Evolutionary conservation across 2,329 filamentous ascomycete genomes (phyloP).

Genomic region (Fusarium praegraminearum): DNA sequence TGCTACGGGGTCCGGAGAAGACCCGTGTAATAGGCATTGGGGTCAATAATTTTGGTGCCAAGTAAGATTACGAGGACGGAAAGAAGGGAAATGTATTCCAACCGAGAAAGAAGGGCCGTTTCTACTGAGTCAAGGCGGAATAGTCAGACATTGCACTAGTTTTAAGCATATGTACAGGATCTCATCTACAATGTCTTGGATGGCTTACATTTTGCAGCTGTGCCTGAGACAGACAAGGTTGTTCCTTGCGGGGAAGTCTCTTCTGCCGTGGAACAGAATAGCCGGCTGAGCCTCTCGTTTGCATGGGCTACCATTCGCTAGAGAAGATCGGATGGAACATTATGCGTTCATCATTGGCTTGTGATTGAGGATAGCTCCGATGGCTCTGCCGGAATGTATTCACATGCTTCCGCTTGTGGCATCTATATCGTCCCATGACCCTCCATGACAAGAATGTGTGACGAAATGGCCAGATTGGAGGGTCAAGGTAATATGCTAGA

Average conservation of each 20-base stretch:
- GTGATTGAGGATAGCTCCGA: background rate
- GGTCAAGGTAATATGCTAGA: background rate
- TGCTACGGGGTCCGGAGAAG: background rate
- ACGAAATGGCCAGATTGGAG: background rate
- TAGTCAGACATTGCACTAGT: background rate
- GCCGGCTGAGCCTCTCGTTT: conserved; percentile 2
- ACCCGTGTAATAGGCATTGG: background rate
- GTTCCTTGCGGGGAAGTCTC: background rate
- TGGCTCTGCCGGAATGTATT: background rate
- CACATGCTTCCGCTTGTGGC: background rate
- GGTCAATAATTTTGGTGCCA: background rate
- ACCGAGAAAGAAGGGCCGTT: background rate
- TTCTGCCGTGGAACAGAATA: background rate
- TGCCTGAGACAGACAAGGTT: background rate
- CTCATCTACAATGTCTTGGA: conserved; percentile 6
- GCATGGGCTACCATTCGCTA: background rate
- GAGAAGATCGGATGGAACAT: conserved; percentile 1
- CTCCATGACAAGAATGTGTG: background rate
- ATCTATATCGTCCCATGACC: background rate
- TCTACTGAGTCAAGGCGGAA: background rate
- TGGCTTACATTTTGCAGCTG: conserved; percentile 1
- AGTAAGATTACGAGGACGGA: background rate
- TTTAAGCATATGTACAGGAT: background rate
- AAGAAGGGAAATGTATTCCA: conserved; percentile 5
- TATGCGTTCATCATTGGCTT: conserved; percentile 1